Evolutionary conservation across 306 rosid genomes (phyloP).

Genomic region (Fagus sylvatica): DNA sequence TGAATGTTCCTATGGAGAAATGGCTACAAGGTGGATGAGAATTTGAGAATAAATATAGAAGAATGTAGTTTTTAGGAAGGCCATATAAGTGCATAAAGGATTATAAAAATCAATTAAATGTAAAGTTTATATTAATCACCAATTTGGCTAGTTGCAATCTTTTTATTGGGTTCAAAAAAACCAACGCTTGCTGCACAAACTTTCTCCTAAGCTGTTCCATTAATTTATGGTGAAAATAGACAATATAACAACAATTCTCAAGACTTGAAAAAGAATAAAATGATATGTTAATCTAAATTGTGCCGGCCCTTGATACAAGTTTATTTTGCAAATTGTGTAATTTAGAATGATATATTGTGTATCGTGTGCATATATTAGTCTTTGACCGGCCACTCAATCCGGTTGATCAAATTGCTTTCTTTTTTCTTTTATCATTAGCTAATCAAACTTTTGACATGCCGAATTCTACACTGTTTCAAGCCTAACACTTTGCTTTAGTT

Average conservation of each 20-base stretch:
- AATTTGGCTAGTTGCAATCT: neutral
- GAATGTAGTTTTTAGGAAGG: no score
- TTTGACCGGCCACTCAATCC: neutral
- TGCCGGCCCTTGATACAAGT: neutral
- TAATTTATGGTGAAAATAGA: neutral
- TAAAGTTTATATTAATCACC: neutral
- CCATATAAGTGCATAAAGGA: no score
- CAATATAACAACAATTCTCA: neutral
- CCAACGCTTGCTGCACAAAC: no score
- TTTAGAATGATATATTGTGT: neutral
- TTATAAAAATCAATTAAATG: no score
- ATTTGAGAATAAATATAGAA: slow-evolving; percentile 3
- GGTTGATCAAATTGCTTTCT: neutral
- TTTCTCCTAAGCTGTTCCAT: neutral
- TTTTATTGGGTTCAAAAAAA: neutral
- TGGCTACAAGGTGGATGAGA: neutral
- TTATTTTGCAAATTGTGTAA: neutral
- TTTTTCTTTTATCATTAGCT: neutral
- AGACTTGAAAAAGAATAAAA: neutral
- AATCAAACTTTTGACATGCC: neutral
- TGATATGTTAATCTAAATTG: neutral
- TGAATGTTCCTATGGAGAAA: neutral
- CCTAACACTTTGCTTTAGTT: no score
- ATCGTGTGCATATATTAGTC: neutral
- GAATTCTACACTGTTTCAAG: neutral